A percentile compares a stretch with the other conserved stretches of the same genome.
phyloP scores from a whole-genome alignment of 108 stramenopile genomes.

The Nannochloropsis salina region DNA sequence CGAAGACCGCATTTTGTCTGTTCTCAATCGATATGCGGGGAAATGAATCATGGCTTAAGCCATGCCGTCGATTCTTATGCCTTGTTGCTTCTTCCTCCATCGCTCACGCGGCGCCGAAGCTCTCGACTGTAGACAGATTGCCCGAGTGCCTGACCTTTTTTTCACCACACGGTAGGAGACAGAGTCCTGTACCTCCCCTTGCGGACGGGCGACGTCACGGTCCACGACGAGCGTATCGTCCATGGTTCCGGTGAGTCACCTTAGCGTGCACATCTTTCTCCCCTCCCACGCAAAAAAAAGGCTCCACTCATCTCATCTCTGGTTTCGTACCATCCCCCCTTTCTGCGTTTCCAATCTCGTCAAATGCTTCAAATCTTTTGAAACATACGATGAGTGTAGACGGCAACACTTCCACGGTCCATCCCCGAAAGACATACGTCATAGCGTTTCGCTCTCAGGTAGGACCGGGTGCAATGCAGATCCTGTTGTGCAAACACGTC shows the following conservation, averaged over 20 bases:
- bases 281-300: too few relatives aligned
- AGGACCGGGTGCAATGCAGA: background rate
- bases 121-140: too few relatives aligned
- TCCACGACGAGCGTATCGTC: slow-evolving; percentile 63
- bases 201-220: slow-evolving; percentile 54
- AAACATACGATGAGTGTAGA: background rate
- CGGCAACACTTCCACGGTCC: slow-evolving; percentile 54
- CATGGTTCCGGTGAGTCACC: slow-evolving; percentile 53
- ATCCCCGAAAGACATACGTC: slow-evolving; percentile 60
- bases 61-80: too few relatives aligned
- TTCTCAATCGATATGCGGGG: too few relatives aligned
- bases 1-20: too few relatives aligned
- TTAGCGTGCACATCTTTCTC: too few relatives aligned
- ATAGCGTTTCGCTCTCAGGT: slow-evolving; percentile 58
- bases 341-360: too few relatives aligned
- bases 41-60: too few relatives aligned
- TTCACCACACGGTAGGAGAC: background rate
- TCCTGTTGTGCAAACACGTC: too few relatives aligned
- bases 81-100: background rate
- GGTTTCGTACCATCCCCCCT: too few relatives aligned
- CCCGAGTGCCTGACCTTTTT: background rate
- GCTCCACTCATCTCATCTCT: too few relatives aligned
- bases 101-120: background rate
- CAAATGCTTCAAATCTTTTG: too few relatives aligned
- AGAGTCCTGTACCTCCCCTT: slow-evolving; percentile 51